Percentiles rank a stretch among this genome's conserved stretches.
Conservation (phyloP, 1,284 basidiomycete species). For the Golubevia pallescens region DNA sequence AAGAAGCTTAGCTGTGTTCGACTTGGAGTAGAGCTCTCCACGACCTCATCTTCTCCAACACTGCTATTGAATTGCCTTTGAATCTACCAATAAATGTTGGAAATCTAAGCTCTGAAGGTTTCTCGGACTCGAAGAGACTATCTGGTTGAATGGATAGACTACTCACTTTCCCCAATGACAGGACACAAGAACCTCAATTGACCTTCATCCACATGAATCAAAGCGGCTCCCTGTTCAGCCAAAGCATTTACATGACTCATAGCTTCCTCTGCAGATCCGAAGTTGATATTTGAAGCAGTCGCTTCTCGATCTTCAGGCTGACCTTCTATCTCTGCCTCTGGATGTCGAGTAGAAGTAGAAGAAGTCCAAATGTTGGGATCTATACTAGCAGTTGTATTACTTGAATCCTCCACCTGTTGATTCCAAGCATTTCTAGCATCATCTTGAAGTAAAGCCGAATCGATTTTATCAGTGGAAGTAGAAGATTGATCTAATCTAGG, state of each 20-base stretch:
- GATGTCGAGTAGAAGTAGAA: not conserved
- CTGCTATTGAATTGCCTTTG: too few relatives aligned
- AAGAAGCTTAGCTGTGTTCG: too few relatives aligned
- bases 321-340: not conserved
- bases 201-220: constrained; percentile 44
- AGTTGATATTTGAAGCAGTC: not conserved
- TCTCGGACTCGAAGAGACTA: not conserved
- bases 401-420: constrained; percentile 18
- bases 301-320: not conserved
- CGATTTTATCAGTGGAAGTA: constrained; percentile 2
- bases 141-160: not conserved
- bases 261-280: constrained; percentile 26
- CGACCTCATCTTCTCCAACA: too few relatives aligned
- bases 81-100: too few relatives aligned
- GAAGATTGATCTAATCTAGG: not conserved
- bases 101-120: not conserved
- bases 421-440: constrained; percentile 18
- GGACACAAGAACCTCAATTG: constrained; percentile 49
- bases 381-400: not conserved
- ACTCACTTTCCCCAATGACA: constrained; percentile 32
- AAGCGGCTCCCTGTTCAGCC: constrained; percentile 45
- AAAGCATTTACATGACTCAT: constrained; percentile 8
- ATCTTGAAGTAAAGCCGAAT: constrained; percentile 6
- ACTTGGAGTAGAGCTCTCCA: too few relatives aligned
- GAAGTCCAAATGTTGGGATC: constrained; percentile 27